These are phyloP conservation scores for Corymbia calophylla DNA, from an alignment of 441 rosid genomes.

Conservation along the genomic window DNA sequence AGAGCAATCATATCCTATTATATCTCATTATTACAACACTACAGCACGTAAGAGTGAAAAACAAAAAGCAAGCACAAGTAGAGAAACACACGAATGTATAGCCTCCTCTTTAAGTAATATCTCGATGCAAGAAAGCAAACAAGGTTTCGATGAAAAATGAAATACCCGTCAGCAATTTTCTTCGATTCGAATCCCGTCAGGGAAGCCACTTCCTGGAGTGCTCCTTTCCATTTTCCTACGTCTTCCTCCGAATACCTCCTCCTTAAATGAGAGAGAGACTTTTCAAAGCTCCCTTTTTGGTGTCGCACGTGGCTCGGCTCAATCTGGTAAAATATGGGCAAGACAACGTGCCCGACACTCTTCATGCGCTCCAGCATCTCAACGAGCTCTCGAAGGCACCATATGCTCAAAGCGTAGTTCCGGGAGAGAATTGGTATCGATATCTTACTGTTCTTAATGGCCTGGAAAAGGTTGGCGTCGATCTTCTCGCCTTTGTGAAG, in stretches of 20 bases:
- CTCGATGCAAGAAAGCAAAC: background rate
- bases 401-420: background rate
- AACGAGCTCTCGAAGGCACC: background rate
- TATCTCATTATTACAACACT: background rate
- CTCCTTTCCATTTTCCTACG: background rate
- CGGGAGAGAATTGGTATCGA: background rate
- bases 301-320: background rate
- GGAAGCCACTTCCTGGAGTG: background rate
- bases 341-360: background rate
- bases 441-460: background rate
- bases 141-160: fast-evolving
- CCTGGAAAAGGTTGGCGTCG: background rate
- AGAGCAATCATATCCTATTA: background rate
- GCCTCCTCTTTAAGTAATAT: background rate
- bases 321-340: background rate
- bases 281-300: background rate
- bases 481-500: background rate
- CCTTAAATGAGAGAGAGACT: fast-evolving
- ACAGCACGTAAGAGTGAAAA: background rate
- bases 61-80: fast-evolving
- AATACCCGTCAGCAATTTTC: background rate
- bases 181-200: background rate
- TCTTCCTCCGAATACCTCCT: fast-evolving
- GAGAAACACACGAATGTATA: background rate
- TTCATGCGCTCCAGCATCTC: background rate